phyloP scores from a whole-genome alignment of 2,329 filamentous ascomycete genomes.

The Bisporella sp. region DNA sequence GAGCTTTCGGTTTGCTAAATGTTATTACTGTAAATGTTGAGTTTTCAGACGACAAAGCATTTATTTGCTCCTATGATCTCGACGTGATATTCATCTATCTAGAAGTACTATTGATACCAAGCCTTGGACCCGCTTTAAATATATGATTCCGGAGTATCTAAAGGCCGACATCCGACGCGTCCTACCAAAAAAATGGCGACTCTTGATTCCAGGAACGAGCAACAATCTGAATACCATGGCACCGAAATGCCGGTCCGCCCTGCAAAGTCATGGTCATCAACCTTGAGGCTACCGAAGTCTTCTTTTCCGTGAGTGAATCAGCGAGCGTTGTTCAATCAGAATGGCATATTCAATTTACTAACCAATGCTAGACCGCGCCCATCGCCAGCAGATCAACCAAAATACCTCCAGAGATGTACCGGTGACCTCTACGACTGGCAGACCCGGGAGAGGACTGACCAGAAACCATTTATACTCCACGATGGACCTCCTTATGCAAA shows the following conservation, averaged over 20 bases:
- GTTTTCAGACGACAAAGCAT: no score
- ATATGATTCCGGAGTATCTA: no score
- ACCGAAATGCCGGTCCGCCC: conserved; percentile 21
- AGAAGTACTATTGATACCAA: no score
- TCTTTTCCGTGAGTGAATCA: conserved; percentile 56
- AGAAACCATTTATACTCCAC: conserved; percentile 68
- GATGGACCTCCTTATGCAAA: conserved; percentile 98
- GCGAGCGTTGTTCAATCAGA: background rate
- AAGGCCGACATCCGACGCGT: background rate
- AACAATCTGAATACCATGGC: background rate
- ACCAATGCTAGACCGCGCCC: conserved; percentile 27
- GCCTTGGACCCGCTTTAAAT: no score
- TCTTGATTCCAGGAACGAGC: background rate
- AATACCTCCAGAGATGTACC: conserved; percentile 68
- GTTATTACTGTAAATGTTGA: no score
- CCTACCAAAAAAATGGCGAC: background rate
- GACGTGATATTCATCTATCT: no score
- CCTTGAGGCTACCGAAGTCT: conserved; percentile 68
- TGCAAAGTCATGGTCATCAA: conserved; percentile 62
- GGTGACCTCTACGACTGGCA: conserved; percentile 92
- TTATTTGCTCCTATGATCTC: no score
- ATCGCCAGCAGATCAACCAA: conserved; percentile 36
- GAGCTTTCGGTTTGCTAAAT: no score
- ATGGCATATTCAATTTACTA: conserved; percentile 5
- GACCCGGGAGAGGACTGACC: conserved; percentile 25